These are phyloP conservation scores for Trametes versicolor DNA, from an alignment of 1,284 basidiomycete genomes.

Conservation along the genomic window DNA sequence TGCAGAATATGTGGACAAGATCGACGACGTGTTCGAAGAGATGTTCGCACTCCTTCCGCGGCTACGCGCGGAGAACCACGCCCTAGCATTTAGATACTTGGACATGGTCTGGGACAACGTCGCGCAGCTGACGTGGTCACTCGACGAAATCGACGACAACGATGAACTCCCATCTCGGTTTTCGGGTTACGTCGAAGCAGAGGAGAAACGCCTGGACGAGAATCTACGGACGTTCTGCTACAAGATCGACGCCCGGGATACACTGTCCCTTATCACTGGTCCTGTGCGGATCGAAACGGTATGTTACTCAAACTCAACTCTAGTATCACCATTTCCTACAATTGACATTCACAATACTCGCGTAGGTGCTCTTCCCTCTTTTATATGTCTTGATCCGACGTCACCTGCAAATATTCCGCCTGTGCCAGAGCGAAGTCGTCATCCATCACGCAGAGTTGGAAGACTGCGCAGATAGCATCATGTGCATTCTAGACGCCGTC, in stretches of 20 bases:
- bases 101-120: constrained; percentile 19
- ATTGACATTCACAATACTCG: background rate
- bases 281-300: constrained; percentile 42
- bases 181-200: constrained; percentile 34
- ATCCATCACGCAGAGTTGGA: background rate
- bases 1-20: constrained; percentile 35
- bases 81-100: constrained; percentile 31
- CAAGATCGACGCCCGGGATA: constrained; percentile 40
- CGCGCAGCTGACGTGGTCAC: constrained; percentile 15
- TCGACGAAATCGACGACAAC: constrained; percentile 17
- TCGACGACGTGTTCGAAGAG: constrained; percentile 32
- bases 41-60: constrained; percentile 35
- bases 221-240: constrained; percentile 37
- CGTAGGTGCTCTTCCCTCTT: constrained; percentile 2
- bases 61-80: constrained; percentile 34
- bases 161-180: constrained; percentile 30
- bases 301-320: too few relatives aligned
- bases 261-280: constrained; percentile 38
- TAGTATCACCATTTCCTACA: too few relatives aligned
- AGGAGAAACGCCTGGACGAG: constrained; percentile 38
- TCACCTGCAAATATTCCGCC: constrained; percentile 4
- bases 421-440: constrained; percentile 1
- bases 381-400: constrained; percentile 3
- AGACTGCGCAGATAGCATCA: background rate
- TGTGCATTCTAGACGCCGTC: background rate